Evolutionary conservation across 495 filamentous ascomycete genomes (phyloP), one percentile per base, ranked within the genome.

Genomic region (Hamigera avellanea): DNA sequence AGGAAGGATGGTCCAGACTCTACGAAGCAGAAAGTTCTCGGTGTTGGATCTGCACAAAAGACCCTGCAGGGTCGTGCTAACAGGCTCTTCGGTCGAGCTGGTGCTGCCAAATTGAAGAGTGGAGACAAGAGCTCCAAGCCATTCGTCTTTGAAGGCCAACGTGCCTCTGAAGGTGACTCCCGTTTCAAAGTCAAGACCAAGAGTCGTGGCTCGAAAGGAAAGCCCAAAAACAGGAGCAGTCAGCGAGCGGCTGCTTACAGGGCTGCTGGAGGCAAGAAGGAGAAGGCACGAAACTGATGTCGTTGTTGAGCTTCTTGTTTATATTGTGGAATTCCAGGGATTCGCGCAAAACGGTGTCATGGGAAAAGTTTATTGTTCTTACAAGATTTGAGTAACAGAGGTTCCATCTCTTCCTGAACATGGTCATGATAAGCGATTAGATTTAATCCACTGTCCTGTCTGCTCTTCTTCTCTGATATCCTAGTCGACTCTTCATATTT

Each of bases 111-210:
- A 48, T 44, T 87, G 32, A 75, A 69, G 53, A 57, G 47, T 5
- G 54, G 53, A 30, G 52, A 46, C 15, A 60, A 57, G 40, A 48
- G 49, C 27, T 49, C 54, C 47, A 75, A 86, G 61, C 62, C 69
- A 2, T 69, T 89, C 43, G 76, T 95, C 7, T 95, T 98, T 54
- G 91, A 98, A 56, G 91, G 91, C 2, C 76, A 83, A 49, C 73
- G 91, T 35, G 91, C 91, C 14, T 86, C 56, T 59, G 46, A 75
- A 57, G 33, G 77, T 65, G 46, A 73, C 70, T 60, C 81, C 50
- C 70, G 76, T 23, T 62, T 73, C 21, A 71, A 70, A 26, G 60
- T 60, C 33, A 73, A 72, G 45, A 65, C 63, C 28, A 80, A 75
- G 60, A 80, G 76, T 37, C 70, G 69, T 10, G 66, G 64, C 14